A percentile compares a stretch with the other conserved stretches of the same genome.
phyloP scores from a whole-genome alignment of 1,284 basidiomycete species.

The Sporisorium exsertum region DNA sequence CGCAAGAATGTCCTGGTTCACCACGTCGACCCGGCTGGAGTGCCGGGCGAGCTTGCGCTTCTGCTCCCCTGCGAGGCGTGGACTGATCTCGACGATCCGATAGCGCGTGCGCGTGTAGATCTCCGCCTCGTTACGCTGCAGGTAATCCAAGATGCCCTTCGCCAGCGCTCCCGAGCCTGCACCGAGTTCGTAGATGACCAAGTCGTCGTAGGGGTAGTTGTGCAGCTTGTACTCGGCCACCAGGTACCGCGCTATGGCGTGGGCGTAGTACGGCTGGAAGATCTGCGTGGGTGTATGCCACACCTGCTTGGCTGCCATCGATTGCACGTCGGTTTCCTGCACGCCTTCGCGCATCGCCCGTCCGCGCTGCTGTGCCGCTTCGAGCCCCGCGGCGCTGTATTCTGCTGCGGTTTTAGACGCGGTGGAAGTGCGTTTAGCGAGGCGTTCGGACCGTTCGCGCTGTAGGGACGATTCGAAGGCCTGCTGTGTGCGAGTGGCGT shows the following conservation, averaged over 20 bases:
- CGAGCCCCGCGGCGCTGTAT: slow-evolving; percentile 52
- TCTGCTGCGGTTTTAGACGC: not conserved
- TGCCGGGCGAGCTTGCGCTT: slow-evolving; percentile 61
- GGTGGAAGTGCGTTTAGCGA: slow-evolving; percentile 6
- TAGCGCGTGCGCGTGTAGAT: slow-evolving; percentile 91
- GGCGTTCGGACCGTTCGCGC: slow-evolving; percentile 12
- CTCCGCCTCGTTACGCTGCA: slow-evolving; percentile 83
- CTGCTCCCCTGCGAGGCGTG: slow-evolving; percentile 81
- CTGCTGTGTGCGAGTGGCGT: slow-evolving; percentile 8
- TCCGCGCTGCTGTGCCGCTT: slow-evolving; percentile 51
- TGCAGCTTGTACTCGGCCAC: slow-evolving; percentile 89
- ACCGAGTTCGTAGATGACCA: slow-evolving; percentile 95
- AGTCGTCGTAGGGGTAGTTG: slow-evolving; percentile 93
- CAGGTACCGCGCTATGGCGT: slow-evolving; percentile 87
- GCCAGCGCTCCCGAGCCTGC: slow-evolving; percentile 97
- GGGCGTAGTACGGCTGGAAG: slow-evolving; percentile 97
- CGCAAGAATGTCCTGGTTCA: slow-evolving; percentile 86
- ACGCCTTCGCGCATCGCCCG: slow-evolving; percentile 58
- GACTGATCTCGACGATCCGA: slow-evolving; percentile 92
- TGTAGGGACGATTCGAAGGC: not conserved
- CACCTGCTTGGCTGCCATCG: slow-evolving; percentile 80
- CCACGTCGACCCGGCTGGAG: slow-evolving; percentile 75
- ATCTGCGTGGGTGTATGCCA: slow-evolving; percentile 99
- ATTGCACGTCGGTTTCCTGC: slow-evolving; percentile 62
- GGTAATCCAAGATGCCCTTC: slow-evolving; percentile 83